A percentile compares a stretch with the other conserved stretches of the same genome.
phyloP scores from a whole-genome alignment of 2,329 filamentous ascomycete genomes.

The Geosmithia putterillii region DNA sequence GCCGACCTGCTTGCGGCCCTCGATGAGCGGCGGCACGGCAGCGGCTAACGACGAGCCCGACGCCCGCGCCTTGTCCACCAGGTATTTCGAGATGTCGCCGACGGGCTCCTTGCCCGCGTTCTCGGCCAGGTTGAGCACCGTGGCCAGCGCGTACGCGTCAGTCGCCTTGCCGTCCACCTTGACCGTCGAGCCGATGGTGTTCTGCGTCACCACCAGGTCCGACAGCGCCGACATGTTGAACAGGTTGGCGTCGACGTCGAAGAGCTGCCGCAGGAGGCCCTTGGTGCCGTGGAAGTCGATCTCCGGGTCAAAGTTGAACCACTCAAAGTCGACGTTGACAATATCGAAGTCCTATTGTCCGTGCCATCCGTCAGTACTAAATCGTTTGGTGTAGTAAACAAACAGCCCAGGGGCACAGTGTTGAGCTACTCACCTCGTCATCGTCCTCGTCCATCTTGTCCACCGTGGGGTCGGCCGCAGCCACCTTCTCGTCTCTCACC shows the following conservation, averaged over 20 bases:
- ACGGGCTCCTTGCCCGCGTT: conserved; percentile 67
- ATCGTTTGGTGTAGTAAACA: neutral
- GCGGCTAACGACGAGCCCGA: conserved; percentile 37
- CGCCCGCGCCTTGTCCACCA: conserved; percentile 42
- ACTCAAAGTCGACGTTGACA: conserved; percentile 95
- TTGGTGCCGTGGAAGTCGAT: conserved; percentile 95
- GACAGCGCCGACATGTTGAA: conserved; percentile 81
- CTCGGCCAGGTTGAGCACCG: conserved; percentile 69
- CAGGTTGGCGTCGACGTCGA: conserved; percentile 75
- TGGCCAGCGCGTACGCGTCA: conserved; percentile 87
- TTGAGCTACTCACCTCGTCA: conserved; percentile 31
- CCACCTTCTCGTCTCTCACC: conserved; percentile 28
- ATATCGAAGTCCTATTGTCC: conserved; percentile 68
- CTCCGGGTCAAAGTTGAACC: conserved; percentile 86
- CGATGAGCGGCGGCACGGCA: conserved; percentile 35
- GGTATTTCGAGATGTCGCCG: conserved; percentile 58
- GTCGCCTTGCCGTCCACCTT: conserved; percentile 93
- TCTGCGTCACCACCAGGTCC: conserved; percentile 78
- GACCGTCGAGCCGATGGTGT: conserved; percentile 81
- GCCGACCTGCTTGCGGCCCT: conserved; percentile 48
- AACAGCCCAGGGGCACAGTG: neutral
- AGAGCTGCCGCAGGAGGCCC: conserved; percentile 75
- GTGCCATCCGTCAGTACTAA: neutral
- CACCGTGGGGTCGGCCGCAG: conserved; percentile 25
- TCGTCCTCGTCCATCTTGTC: conserved; percentile 39